Evolutionary conservation across 1,139 yeast genomes (phyloP).

Genomic region (Hemisphaericaspora xylofermentans): DNA sequence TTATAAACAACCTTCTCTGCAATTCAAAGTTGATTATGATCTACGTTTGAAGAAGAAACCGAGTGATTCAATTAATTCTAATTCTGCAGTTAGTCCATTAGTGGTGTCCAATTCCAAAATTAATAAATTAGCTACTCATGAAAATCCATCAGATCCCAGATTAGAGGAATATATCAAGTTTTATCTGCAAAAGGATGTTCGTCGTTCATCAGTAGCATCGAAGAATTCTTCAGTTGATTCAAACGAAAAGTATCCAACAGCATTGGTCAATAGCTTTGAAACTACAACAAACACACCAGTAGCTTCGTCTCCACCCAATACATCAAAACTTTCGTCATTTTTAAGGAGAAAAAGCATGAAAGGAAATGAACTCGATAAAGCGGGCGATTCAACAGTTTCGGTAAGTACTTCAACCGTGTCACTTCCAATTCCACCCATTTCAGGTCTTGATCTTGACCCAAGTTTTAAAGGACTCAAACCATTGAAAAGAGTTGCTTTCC

Average conservation of each 20-base stretch:
- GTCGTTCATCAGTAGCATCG: conserved; percentile 19
- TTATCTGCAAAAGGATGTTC: conserved; percentile 39
- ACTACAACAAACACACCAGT: conserved; percentile 3
- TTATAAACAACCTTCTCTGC: conserved; percentile 5
- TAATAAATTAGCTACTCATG: conserved; percentile 6
- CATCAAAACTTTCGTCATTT: conserved; percentile 26
- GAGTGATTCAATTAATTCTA: conserved; percentile 1
- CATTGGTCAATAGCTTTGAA: conserved; percentile 28
- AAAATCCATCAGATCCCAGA: conserved; percentile 44
- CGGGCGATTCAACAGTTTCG: conserved; percentile 11
- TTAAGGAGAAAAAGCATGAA: conserved; percentile 24
- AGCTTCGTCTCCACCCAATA: conserved; percentile 9
- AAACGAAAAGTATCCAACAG: conserved; percentile 40
- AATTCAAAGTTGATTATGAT: conserved; percentile 13
- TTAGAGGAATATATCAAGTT: conserved; percentile 57
- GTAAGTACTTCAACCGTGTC: conserved; percentile 10
- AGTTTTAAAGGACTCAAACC: conserved; percentile 35
- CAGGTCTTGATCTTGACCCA: conserved; percentile 17
- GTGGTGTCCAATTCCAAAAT: conserved; percentile 1
- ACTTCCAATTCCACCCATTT: conserved; percentile 10
- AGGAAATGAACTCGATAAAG: conserved; percentile 14
- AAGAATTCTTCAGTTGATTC: conserved; percentile 16
- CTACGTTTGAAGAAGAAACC: conserved; percentile 8
- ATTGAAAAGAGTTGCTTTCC: conserved; percentile 70
- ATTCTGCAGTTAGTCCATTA: conserved; percentile 2